A percentile compares a stretch with the other conserved stretches of the same genome.
Evolutionary conservation across 352 stramenopile genomes (phyloP).

Genomic region (Phytopythium litorale): DNA sequence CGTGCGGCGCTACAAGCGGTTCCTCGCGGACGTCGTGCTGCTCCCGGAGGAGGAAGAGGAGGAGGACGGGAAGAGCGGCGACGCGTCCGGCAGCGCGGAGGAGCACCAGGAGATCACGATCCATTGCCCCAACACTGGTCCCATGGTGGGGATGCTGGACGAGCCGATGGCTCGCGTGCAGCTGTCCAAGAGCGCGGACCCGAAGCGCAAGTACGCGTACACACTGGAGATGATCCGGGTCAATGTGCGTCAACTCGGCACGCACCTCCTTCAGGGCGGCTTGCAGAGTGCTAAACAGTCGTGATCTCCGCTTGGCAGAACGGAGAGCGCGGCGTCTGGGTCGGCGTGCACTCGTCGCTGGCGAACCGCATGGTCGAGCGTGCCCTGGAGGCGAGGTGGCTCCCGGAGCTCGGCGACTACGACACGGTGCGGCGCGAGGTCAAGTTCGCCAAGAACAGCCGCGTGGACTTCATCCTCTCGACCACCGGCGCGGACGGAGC

Average conservation of each 20-base stretch:
- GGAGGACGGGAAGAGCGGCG: slow-evolving; percentile 8
- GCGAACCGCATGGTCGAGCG: slow-evolving; percentile 81
- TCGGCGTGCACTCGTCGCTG: slow-evolving; percentile 71
- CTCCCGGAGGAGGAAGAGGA: slow-evolving; percentile 7
- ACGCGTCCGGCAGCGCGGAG: slow-evolving; percentile 3
- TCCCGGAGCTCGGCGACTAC: slow-evolving; percentile 57
- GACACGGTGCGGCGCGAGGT: slow-evolving; percentile 63
- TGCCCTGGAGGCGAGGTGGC: slow-evolving; percentile 53
- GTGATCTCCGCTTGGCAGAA: slow-evolving; percentile 36
- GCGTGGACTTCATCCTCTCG: slow-evolving; percentile 80
- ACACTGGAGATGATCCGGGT: slow-evolving; percentile 85
- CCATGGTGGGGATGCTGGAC: slow-evolving; percentile 79
- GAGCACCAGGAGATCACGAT: slow-evolving; percentile 44
- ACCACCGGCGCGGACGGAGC: slow-evolving; percentile 23
- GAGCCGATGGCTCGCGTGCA: slow-evolving; percentile 59
- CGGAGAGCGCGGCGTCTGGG: slow-evolving; percentile 58
- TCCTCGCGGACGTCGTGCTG: slow-evolving; percentile 77
- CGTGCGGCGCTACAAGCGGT: slow-evolving; percentile 78
- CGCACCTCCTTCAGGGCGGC: neutral
- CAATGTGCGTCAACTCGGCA: slow-evolving; percentile 35
- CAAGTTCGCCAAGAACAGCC: slow-evolving; percentile 76
- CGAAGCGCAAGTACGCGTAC: slow-evolving; percentile 82
- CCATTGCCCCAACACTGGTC: slow-evolving; percentile 81
- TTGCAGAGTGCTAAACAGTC: neutral
- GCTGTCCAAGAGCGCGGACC: slow-evolving; percentile 68